Base-by-base conservation (phyloP, 2,329 filamentous ascomycete species). In the Penicillium sp. region DNA sequence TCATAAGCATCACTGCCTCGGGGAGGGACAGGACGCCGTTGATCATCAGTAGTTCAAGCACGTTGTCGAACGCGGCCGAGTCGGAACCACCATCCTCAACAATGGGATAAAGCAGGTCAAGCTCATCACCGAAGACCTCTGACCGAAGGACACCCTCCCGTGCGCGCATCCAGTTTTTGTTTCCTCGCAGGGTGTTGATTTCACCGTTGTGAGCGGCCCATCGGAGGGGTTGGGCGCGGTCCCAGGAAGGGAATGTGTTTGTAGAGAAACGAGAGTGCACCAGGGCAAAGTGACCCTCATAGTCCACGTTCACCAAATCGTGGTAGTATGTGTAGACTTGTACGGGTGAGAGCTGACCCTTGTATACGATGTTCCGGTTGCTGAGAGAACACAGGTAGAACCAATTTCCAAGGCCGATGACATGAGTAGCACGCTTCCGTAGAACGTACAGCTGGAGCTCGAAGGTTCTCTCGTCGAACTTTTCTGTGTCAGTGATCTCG, bases 101-200 rank as follows among this genome's bases (percentile, higher is more conserved):
- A 62, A 97, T 90, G 19, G 92, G 92, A 70, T 95, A 96, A 49
- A 97, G 82, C 62, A 80, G 75, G 72, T 96, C 90, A 13, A 97
- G 83, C 65, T 96, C 91, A 25, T 95, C 89, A 56, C 89, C 89
- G 68, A 97, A 97, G 46, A 95, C 79, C 58, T 91, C 85, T 1
- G 92, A 97, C 68, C 89, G 88, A 81, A 97, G 88, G 57, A 95
- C 85, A 72, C 92, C 92, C 75, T 97, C 92, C 66, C 92, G 86
- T 55, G 92, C 92, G 62, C 91, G 87, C 92, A 97, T 97, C 92
- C 92, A 97, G 75, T 97, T 97, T 80, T 97, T 97, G 78, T 97
- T 97, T 54, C 92, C 92, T 68, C 92, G 87, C 54, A 97, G 77
- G 1, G 92, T 97, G 74, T 97, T 97, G 69, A 97, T 97, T 76